phyloP scores from a whole-genome alignment of 2,329 filamentous ascomycete species.

The Ramichloridium luteum region DNA sequence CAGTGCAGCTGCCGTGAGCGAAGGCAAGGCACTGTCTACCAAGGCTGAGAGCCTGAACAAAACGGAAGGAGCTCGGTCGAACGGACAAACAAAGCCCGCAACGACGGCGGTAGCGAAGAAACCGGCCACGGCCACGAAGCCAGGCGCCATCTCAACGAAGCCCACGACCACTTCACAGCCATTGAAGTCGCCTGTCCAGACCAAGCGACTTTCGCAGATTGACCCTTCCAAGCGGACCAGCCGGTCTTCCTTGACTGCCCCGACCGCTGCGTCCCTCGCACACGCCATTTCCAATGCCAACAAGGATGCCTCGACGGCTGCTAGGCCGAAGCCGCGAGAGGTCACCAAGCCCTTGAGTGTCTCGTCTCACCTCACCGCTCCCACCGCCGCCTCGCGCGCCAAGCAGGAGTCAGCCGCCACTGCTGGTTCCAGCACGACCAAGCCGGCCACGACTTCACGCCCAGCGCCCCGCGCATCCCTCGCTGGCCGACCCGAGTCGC shows the following conservation, averaged over 20 bases:
- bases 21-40: constrained; percentile 26
- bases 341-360: constrained; percentile 57
- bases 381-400: constrained; percentile 56
- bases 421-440: constrained; percentile 20
- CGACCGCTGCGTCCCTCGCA: constrained; percentile 24
- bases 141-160: constrained; percentile 9
- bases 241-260: constrained; percentile 23
- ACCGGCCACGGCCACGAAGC: constrained; percentile 8
- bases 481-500: constrained; percentile 34
- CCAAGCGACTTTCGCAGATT: constrained; percentile 2
- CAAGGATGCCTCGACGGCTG: constrained; percentile 7
- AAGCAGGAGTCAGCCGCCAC: constrained; percentile 37
- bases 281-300: constrained; percentile 15
- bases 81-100: constrained; percentile 1
- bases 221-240: constrained; percentile 19
- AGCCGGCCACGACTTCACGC: constrained; percentile 15
- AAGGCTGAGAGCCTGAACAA: constrained; percentile 22
- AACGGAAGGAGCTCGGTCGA: constrained; percentile 1
- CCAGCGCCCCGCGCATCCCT: constrained; percentile 28
- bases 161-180: constrained; percentile 9
- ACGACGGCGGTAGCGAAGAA: constrained; percentile 11
- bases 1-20: constrained; percentile 26
- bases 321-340: constrained; percentile 44
- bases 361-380: constrained; percentile 54
- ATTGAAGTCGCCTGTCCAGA: no score